Evolutionary conservation across 2,329 filamentous ascomycete genomes (phyloP), one percentile per base, ranked within the genome.

Genomic region (Fusarium sambucinum): DNA sequence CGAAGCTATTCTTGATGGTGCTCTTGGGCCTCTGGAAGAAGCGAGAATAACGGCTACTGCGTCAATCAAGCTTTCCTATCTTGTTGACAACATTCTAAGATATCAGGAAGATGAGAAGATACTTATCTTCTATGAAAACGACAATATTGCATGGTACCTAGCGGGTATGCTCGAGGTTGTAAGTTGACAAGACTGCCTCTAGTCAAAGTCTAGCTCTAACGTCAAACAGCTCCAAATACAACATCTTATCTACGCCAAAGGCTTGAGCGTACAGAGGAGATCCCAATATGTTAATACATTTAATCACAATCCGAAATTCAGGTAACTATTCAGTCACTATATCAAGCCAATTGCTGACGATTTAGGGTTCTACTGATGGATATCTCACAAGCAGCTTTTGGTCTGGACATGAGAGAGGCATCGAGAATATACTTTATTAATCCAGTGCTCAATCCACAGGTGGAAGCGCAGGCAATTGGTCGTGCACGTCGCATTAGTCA

Each of bases 401-500:
- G 95, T 0, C 84, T 98, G 0, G 94, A 97, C 75, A 89, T 97
- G 77, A 90, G 89, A 52, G 89, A 88, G 13, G 94, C 94, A 2
- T 96, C 92, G 6, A 84, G 95, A 3, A 90, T 98, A 12, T 96
- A 94, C 78, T 97, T 98, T 66, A 86, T 97, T 56, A 95, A 91
- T 67, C 94, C 95, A 0, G 92, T 97, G 14, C 90, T 96, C 76
- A 92, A 94, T 53, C 93, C 93, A 0, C 88, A 92, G 67, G 86
- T 97, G 1, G 92, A 97, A 77, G 93, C 92, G 2, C 95, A 98
- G 77, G 95, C 95, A 0, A 93, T 97, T 66, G 97, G 96, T 63
- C 90, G 95, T 75, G 93, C 92, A 0, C 91, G 96, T 69, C 87
- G 95, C 14, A 96, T 97, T 71, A 94, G 93, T 13, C 94, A 97